Percentiles rank a stretch among this genome's conserved stretches.
phyloP scores from a whole-genome alignment of 2,329 filamentous ascomycete genomes.

The Hymenoscyphus linearis region DNA sequence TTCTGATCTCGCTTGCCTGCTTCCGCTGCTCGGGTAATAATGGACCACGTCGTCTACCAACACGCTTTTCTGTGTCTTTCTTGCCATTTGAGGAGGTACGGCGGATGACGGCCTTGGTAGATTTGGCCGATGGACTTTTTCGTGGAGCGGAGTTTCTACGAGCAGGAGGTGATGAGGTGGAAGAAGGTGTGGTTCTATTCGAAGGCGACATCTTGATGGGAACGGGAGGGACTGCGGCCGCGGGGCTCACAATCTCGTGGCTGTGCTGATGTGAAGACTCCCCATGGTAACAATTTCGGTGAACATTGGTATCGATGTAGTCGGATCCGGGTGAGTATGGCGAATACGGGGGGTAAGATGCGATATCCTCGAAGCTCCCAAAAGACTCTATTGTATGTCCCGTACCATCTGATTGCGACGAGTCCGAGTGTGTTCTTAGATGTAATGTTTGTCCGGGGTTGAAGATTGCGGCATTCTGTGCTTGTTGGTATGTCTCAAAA shows the following conservation, averaged over 20 bases:
- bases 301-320: slow-evolving; percentile 53
- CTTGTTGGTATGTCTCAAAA: slow-evolving; percentile 60
- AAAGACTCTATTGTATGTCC: slow-evolving; percentile 51
- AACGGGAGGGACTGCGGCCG: slow-evolving; percentile 62
- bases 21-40: slow-evolving; percentile 90
- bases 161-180: slow-evolving; percentile 56
- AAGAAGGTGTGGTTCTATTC: slow-evolving; percentile 55
- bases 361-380: slow-evolving; percentile 76
- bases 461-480: slow-evolving; percentile 65
- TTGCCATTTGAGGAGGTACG: slow-evolving; percentile 68
- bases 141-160: slow-evolving; percentile 68
- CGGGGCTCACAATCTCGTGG: slow-evolving; percentile 59
- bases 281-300: slow-evolving; percentile 58
- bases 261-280: slow-evolving; percentile 43
- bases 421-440: slow-evolving; percentile 80
- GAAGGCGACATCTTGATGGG: slow-evolving; percentile 60
- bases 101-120: slow-evolving; percentile 77
- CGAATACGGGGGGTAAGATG: slow-evolving; percentile 56
- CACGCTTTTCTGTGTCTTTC: slow-evolving; percentile 88
- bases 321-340: slow-evolving; percentile 83
- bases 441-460: slow-evolving; percentile 90
- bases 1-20: slow-evolving; percentile 94
- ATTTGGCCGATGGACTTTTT: slow-evolving; percentile 59
- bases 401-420: slow-evolving; percentile 68
- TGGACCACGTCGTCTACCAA: slow-evolving; percentile 84